Base-by-base conservation (phyloP, 805 yeast species). In the Kluyveromyces wickerhamii region DNA sequence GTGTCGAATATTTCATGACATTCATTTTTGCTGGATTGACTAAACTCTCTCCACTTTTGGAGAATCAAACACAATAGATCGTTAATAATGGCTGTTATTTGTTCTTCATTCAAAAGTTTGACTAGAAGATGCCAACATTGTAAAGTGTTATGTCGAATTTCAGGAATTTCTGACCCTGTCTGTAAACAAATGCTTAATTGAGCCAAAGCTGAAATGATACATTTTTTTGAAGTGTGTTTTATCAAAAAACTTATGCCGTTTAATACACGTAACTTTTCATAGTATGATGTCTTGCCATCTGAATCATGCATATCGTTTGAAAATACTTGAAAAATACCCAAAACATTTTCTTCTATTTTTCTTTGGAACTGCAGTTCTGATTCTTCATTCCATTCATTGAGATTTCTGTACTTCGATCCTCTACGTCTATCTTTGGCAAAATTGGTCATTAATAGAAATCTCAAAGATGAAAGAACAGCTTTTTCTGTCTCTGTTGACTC, bases 131-230 rank as follows among this genome's bases (percentile, higher is more conserved):
- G 65, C 80, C 95, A 79, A 36, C 92, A 80, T 30, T 67, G 63
- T 27, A 92, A 60, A 0, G 89, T 74, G 25, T 71, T 69, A 11
- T 62, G 61, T 39, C 79, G 79, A 10, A 87, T 66, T 16, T 74
- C 75, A 0, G 68, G 60, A 13, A 69, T 71, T 25, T 79, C 87
- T 15, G 88, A 57, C 0, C 89, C 79, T 1, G 87, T 77, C 51
- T 86, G 95, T 9, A 89, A 60, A 47, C 94, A 82, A 2, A 94
- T 81, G 39, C 85, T 79, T 4, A 89, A 73, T 52, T 88, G 97
- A 0, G 95, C 94, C 22, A 82, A 57, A 0, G 85, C 84, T 2
- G 82, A 72, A 4, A 74, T 70, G 20, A 82, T 71, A 11, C 77
- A 65, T 17, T 67, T 62, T 5, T 70, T 69, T 2, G 75, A 61